phyloP scores from a whole-genome alignment of 2,329 filamentous ascomycete species.

The Fusarium pseudoanthophilum region DNA sequence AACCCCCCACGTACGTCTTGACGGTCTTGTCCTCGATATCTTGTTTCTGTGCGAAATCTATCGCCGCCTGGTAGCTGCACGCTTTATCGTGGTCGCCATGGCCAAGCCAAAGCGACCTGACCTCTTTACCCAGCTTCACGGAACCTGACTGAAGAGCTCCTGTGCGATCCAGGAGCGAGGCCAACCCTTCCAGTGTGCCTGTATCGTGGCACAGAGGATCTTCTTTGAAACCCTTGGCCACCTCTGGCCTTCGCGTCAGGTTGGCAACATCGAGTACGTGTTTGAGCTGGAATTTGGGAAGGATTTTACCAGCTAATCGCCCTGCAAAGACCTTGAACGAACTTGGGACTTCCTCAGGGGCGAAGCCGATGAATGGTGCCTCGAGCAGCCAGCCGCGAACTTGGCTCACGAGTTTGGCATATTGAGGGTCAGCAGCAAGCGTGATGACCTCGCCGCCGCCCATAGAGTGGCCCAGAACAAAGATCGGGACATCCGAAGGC shows the following conservation, averaged over 20 bases:
- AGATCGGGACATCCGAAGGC: conserved; percentile 69
- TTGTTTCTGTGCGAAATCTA: conserved; percentile 69
- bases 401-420: conserved; percentile 65
- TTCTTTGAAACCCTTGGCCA: conserved; percentile 67
- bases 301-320: conserved; percentile 71
- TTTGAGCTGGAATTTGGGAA: conserved; percentile 75
- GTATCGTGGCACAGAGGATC: conserved; percentile 84
- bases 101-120: conserved; percentile 74
- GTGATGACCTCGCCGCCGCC: conserved; percentile 82
- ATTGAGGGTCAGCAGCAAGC: conserved; percentile 61
- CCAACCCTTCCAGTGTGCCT: conserved; percentile 84
- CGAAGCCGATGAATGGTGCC: conserved; percentile 81
- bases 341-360: conserved; percentile 71
- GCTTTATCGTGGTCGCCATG: conserved; percentile 82
- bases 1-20: conserved; percentile 79
- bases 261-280: conserved; percentile 72
- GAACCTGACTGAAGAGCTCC: conserved; percentile 67
- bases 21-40: conserved; percentile 75
- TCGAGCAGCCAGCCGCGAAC: conserved; percentile 81
- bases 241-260: conserved; percentile 73
- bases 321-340: conserved; percentile 72
- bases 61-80: conserved; percentile 72
- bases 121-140: conserved; percentile 61
- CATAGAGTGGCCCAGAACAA: conserved; percentile 92
- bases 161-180: conserved; percentile 81